These are phyloP conservation scores for Cucumis melo DNA, from an alignment of 306 rosid species.

Conservation along the genomic window DNA sequence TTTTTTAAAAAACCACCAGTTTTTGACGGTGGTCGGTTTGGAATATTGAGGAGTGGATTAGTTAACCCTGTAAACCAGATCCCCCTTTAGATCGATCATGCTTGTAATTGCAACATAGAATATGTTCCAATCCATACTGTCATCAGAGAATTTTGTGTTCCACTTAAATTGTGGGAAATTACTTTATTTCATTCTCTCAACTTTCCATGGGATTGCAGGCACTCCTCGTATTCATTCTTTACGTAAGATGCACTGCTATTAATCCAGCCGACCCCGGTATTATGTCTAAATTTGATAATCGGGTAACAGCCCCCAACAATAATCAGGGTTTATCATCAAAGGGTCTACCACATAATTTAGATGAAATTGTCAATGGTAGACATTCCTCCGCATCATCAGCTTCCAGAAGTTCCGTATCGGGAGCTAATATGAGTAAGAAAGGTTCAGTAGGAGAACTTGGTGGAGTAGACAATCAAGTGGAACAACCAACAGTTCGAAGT, in stretches of 20 bases:
- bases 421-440: conserved; percentile 61
- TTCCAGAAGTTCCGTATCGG: conserved; percentile 62
- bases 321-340: conserved; percentile 35
- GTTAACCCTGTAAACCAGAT: neutral
- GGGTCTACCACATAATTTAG: conserved; percentile 46
- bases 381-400: conserved; percentile 54
- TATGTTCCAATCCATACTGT: neutral
- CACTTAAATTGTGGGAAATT: neutral
- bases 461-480: conserved; percentile 29
- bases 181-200: conserved; percentile 9
- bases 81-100: neutral
- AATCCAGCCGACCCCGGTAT: conserved; percentile 99
- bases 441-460: conserved; percentile 63
- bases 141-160: neutral
- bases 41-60: neutral
- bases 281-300: conserved; percentile 59
- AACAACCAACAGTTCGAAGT: conserved; percentile 21
- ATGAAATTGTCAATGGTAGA: conserved; percentile 31
- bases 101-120: neutral
- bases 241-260: conserved; percentile 86
- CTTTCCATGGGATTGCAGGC: conserved; percentile 55
- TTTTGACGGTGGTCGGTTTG: neutral
- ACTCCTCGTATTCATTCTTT: conserved; percentile 79
- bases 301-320: conserved; percentile 17
- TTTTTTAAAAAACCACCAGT: neutral